Evolutionary conservation across 257 asterid species (phyloP).

Genomic region (Rehmannia glutinosa): DNA sequence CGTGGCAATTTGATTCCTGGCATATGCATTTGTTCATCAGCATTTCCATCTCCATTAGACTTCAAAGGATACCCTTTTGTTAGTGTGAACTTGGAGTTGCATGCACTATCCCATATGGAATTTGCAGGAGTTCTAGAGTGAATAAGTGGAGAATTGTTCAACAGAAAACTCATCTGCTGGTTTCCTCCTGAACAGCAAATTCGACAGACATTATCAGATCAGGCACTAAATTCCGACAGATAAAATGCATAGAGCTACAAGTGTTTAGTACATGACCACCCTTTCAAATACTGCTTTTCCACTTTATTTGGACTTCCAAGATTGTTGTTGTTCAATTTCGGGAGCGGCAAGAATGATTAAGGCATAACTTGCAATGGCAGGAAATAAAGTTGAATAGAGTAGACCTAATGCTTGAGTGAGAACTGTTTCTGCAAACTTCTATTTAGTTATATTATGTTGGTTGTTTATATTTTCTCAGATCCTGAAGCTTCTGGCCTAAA

Average conservation of each 20-base stretch:
- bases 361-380: not conserved
- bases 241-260: not conserved
- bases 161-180: slow-evolving; percentile 47
- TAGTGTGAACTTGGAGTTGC: slow-evolving; percentile 58
- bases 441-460: not conserved
- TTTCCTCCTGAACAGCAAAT: slow-evolving; percentile 38
- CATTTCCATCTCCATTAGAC: slow-evolving; percentile 32
- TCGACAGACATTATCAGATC: not conserved
- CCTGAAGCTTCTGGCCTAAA: too few species aligned
- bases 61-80: slow-evolving; percentile 41
- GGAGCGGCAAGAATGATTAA: not conserved
- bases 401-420: not conserved
- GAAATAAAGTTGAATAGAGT: not conserved
- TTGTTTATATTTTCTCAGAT: not conserved
- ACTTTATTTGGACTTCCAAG: not conserved
- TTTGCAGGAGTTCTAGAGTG: slow-evolving; percentile 32
- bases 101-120: slow-evolving; percentile 44
- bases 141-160: slow-evolving; percentile 36
- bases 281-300: not conserved
- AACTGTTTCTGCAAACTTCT: not conserved
- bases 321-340: not conserved
- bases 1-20: slow-evolving; percentile 33
- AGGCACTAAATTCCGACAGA: not conserved
- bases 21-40: slow-evolving; percentile 34
- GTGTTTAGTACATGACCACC: not conserved